These are phyloP conservation scores for Dryas alaskensis DNA, from an alignment of 306 rosid genomes.

Conservation along the genomic window DNA sequence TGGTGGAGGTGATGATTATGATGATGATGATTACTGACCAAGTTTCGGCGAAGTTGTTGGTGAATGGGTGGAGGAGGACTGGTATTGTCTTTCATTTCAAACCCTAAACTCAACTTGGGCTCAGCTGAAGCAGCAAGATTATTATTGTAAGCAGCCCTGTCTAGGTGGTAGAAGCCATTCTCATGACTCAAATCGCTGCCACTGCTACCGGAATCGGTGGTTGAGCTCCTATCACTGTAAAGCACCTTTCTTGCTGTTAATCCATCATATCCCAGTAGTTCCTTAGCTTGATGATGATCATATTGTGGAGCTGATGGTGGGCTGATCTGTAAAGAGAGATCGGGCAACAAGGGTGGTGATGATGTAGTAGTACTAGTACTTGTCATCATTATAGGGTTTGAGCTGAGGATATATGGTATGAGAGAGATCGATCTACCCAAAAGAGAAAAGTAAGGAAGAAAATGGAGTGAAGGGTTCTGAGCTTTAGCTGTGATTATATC, in stretches of 20 bases:
- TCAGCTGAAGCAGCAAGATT: slow-evolving; percentile 20
- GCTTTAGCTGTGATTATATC: slow-evolving; percentile 40
- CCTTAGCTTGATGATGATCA: background rate
- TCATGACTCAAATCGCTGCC: slow-evolving; percentile 80
- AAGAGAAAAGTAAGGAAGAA: too few relatives aligned
- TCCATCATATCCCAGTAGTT: slow-evolving; percentile 4
- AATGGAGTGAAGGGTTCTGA: too few relatives aligned
- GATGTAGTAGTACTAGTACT: background rate
- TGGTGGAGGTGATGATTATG: slow-evolving; percentile 20
- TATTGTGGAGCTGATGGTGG: slow-evolving; percentile 43
- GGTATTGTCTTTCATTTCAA: slow-evolving; percentile 28
- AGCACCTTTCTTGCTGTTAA: slow-evolving; percentile 24
- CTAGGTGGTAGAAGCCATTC: slow-evolving; percentile 29
- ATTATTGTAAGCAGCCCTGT: background rate
- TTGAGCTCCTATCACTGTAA: slow-evolving; percentile 45
- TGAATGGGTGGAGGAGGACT: slow-evolving; percentile 13
- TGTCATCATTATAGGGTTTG: slow-evolving; percentile 35
- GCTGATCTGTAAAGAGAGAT: slow-evolving; percentile 78
- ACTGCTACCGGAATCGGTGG: slow-evolving; percentile 67
- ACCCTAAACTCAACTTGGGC: slow-evolving; percentile 63
- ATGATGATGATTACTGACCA: slow-evolving; percentile 4
- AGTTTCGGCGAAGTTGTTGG: slow-evolving; percentile 25
- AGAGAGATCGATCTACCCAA: background rate
- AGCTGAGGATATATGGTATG: slow-evolving; percentile 11
- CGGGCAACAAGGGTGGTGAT: slow-evolving; percentile 43